These are phyloP conservation scores for Phalaenopsis hybrid DNA, from an alignment of 116 monocot genomes.

Conservation along the genomic window DNA sequence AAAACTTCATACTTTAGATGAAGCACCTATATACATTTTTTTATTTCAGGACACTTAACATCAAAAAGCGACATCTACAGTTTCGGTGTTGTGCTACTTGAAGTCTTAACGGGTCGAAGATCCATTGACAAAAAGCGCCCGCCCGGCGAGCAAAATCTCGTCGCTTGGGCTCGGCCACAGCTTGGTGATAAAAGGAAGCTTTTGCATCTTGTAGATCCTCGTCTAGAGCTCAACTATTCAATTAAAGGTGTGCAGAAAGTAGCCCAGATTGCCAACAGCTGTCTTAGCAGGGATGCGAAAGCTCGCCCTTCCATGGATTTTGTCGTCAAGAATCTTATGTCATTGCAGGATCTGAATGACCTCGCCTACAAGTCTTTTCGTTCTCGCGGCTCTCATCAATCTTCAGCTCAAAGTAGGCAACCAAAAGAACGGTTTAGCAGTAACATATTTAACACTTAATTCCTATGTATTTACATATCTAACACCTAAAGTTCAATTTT, in stretches of 20 bases:
- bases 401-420: constrained; percentile 13
- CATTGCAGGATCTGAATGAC: constrained; percentile 28
- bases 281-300: constrained; percentile 23
- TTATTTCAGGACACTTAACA: constrained; percentile 10
- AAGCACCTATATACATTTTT: too few relatives aligned
- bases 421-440: background rate
- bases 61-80: constrained; percentile 21
- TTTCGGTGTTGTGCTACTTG: constrained; percentile 70
- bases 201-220: constrained; percentile 28
- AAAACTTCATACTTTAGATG: too few relatives aligned
- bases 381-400: constrained; percentile 8
- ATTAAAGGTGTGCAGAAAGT: constrained; percentile 28
- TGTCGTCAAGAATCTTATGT: constrained; percentile 18
- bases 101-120: constrained; percentile 3
- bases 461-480: too few relatives aligned
- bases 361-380: constrained; percentile 16
- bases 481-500: too few relatives aligned
- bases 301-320: constrained; percentile 26
- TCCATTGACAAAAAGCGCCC: constrained; percentile 43
- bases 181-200: constrained; percentile 22
- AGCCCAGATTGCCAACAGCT: constrained; percentile 22
- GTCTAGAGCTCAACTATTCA: constrained; percentile 27
- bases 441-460: too few relatives aligned
- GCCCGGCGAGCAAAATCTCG: constrained; percentile 65
- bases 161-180: constrained; percentile 24